These are phyloP conservation scores for Castanea mollissima DNA, from an alignment of 306 rosid species.

Conservation along the genomic window DNA sequence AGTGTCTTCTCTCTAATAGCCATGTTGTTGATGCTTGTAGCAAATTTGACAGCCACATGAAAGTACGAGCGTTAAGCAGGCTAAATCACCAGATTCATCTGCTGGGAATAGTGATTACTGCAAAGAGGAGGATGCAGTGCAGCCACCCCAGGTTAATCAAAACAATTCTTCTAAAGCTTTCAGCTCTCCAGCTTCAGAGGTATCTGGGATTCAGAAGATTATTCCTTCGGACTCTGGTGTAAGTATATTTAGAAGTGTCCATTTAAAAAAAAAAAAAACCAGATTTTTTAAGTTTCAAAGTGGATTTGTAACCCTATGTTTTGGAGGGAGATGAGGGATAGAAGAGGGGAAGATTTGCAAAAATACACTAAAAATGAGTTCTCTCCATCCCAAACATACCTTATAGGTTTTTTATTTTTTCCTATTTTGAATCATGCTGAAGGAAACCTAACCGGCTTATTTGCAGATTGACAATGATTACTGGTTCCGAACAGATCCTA, in stretches of 20 bases:
- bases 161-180: slow-evolving; percentile 24
- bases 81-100: slow-evolving; percentile 28
- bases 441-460: slow-evolving; percentile 4
- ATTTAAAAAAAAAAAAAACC: neutral
- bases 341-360: neutral
- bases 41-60: slow-evolving; percentile 33
- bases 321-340: neutral
- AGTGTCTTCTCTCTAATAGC: slow-evolving; percentile 17
- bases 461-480: slow-evolving; percentile 70
- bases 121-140: slow-evolving; percentile 26
- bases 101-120: slow-evolving; percentile 15
- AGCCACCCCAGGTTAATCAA: slow-evolving; percentile 21
- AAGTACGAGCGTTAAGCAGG: slow-evolving; percentile 26
- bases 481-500: slow-evolving; percentile 72
- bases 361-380: too few species aligned
- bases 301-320: neutral
- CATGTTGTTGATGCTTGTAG: slow-evolving; percentile 31
- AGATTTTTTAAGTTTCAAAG: neutral
- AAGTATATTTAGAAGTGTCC: slow-evolving; percentile 18
- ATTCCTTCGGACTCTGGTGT: slow-evolving; percentile 47
- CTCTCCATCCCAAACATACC: too few species aligned
- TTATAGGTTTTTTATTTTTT: neutral
- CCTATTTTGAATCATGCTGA: neutral
- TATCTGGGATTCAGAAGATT: slow-evolving; percentile 65
- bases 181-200: slow-evolving; percentile 21